phyloP scores from a whole-genome alignment of 768 basidiomycete genomes.

The Hemileccinum rubropunctum region DNA sequence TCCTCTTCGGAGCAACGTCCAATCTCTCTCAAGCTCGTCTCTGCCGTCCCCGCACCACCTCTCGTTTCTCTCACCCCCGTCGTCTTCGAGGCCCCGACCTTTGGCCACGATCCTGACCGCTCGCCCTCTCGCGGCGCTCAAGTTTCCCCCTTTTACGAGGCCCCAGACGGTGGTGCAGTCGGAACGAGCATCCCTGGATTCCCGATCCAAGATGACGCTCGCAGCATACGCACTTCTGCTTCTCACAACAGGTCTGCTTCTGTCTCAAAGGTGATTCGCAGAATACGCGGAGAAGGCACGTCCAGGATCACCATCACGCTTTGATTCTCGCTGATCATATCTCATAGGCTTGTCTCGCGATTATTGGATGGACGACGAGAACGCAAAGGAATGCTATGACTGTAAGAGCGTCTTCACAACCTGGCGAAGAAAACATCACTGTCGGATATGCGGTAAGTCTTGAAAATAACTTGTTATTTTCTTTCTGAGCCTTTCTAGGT shows the following conservation, averaged over 20 bases:
- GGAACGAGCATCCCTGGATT: conserved; percentile 88
- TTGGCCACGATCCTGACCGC: conserved; percentile 60
- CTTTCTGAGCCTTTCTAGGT: conserved; percentile 43
- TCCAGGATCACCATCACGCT: conserved; percentile 5
- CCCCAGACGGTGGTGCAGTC: conserved; percentile 52
- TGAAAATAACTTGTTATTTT: not conserved
- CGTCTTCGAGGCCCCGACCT: conserved; percentile 73
- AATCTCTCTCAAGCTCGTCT: conserved; percentile 51
- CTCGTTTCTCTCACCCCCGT: conserved; percentile 84
- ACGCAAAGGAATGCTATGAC: conserved; percentile 93
- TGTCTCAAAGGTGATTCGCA: conserved; percentile 87
- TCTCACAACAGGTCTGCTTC: conserved; percentile 75
- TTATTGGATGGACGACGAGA: conserved; percentile 99
- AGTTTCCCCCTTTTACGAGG: conserved; percentile 53
- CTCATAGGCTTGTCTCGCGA: conserved; percentile 77
- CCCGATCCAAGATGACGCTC: conserved; percentile 86
- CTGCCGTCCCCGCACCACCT: conserved; percentile 67
- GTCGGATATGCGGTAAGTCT: conserved; percentile 85
- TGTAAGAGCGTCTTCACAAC: conserved; percentile 93
- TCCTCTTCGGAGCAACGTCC: conserved; percentile 53
- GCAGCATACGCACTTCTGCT: conserved; percentile 75
- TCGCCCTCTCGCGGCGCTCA: conserved; percentile 51
- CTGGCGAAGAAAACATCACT: conserved; percentile 96
- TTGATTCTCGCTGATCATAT: conserved; percentile 8
- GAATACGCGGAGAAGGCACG: conserved; percentile 86